Percentiles rank a stretch among this genome's conserved stretches.
phyloP scores from a whole-genome alignment of 805 yeast species.

The Yarrowia bubula region DNA sequence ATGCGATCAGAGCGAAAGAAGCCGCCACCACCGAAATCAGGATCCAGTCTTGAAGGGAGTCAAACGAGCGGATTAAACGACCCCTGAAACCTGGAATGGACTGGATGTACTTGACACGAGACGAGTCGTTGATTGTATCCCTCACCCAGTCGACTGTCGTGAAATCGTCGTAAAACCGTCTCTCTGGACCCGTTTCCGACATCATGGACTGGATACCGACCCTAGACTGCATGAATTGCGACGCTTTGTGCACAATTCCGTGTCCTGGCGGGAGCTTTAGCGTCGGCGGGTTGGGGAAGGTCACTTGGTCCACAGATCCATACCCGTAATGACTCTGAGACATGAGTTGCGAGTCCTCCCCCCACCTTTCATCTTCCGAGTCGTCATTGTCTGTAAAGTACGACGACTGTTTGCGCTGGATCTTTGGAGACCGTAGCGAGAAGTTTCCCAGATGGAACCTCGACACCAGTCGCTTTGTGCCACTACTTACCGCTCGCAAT shows the following conservation, averaged over 20 bases:
- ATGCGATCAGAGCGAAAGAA: conserved; percentile 51
- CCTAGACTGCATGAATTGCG: conserved; percentile 11
- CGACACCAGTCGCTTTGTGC: neutral
- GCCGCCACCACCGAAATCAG: conserved; percentile 49
- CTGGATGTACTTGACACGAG: conserved; percentile 43
- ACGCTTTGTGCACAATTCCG: neutral
- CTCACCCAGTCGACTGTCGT: conserved; percentile 62
- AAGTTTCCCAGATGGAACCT: conserved; percentile 9
- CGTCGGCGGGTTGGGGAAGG: neutral
- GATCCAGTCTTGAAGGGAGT: conserved; percentile 50
- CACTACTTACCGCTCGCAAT: neutral
- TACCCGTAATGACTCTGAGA: neutral
- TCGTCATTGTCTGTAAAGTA: conserved; percentile 15
- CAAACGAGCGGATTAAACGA: conserved; percentile 38
- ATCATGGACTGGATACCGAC: neutral
- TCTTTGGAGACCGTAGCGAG: conserved; percentile 20
- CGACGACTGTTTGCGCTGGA: conserved; percentile 15
- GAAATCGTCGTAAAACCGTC: conserved; percentile 56
- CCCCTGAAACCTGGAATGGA: conserved; percentile 41
- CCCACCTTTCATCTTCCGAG: neutral
- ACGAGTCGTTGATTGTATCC: conserved; percentile 48
- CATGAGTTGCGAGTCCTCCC: conserved; percentile 7
- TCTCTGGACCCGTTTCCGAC: conserved; percentile 20
- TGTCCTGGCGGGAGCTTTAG: neutral
- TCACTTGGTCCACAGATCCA: neutral